These are phyloP conservation scores for Chlamydomonas sphaeroides DNA, from an alignment of 139 green algal genomes.

Conservation along the genomic window DNA sequence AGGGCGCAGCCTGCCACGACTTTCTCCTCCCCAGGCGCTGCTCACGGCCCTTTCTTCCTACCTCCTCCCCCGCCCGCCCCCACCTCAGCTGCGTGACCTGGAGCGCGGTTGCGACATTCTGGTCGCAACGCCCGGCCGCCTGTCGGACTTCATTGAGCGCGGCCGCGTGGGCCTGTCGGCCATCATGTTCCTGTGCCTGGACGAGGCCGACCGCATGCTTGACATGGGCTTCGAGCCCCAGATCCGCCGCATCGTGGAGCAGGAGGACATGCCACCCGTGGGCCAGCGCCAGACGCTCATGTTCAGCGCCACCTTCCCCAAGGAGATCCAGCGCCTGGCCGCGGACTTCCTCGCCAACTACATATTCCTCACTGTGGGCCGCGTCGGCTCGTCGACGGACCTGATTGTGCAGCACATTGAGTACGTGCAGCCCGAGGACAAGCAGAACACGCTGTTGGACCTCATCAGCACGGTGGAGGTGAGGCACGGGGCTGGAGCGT, in stretches of 20 bases:
- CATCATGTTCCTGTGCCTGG: conserved; percentile 85
- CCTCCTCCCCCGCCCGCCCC: neutral
- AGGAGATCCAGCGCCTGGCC: conserved; percentile 91
- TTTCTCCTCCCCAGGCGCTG: too few relatives aligned
- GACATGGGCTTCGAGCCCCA: conserved; percentile 99
- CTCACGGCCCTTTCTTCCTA: neutral
- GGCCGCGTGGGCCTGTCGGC: conserved; percentile 80
- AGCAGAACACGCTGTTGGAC: conserved; percentile 94
- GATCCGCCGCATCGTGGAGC: conserved; percentile 85
- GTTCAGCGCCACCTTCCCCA: conserved; percentile 97
- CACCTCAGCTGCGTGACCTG: conserved; percentile 87
- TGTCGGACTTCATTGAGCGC: conserved; percentile 95
- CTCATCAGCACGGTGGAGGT: conserved; percentile 89
- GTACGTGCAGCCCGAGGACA: conserved; percentile 85
- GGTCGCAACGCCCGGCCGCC: conserved; percentile 94
- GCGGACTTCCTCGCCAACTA: conserved; percentile 97
- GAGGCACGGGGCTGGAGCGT: neutral
- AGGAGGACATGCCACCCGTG: conserved; percentile 90
- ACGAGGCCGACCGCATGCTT: conserved; percentile 97
- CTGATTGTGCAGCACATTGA: conserved; percentile 95
- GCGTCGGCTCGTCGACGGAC: conserved; percentile 96
- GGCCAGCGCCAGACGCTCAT: conserved; percentile 95
- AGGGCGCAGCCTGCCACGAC: too few relatives aligned
- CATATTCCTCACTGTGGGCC: conserved; percentile 96
- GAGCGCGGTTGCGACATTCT: conserved; percentile 96